Evolutionary conservation across 805 yeast genomes (phyloP), one percentile per base, ranked within the genome.

Genomic region (Metschnikowia arizonensis): DNA sequence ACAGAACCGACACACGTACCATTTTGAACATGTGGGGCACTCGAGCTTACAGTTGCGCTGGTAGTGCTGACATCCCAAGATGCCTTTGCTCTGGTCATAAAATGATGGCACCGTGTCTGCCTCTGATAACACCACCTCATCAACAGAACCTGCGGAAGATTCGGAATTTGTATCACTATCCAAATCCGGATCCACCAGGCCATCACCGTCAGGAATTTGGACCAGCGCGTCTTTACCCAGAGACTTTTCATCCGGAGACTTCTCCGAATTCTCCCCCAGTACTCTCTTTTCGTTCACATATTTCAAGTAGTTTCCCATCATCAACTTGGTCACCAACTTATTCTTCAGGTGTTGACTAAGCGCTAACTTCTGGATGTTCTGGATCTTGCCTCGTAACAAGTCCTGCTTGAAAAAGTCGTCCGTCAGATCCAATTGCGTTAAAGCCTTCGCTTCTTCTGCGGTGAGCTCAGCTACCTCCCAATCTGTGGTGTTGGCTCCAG

Each of bases 1-100:
- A 60, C 97, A 90, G 52, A 86, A 78, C 11, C 96, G 76, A 64
- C 97, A 90, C 1, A 87, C 66, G 53, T 70, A 84, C 91, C 95
- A 90, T 58, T 73, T 72, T 26, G 70, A 64, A 58, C 97, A 90
- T 2, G 73, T 73, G 10, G 84, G 74, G 59, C 97, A 90, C 57
- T 87, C 93, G 40, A 86, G 63, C 60, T 89, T 88, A 66, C 96
- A 88, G 49, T 83, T 82, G 28, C 95, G 68, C 57, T 81, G 85
- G 64, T 90, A 90, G 64, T 90, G 97, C 17, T 66, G 68, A 60
- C 97, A 90, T 2, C 97, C 97, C 24, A 83, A 60, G 1, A 77
- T 66, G 2, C 68, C 41, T n/a, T 56, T 67, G 11, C 64, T 65
- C 25, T 63, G 56, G 52, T 74, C 72, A 54, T 72, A 70, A 55